Base-by-base conservation (phyloP, 1,139 yeast species). In the Suhomyces chickasaworum region DNA sequence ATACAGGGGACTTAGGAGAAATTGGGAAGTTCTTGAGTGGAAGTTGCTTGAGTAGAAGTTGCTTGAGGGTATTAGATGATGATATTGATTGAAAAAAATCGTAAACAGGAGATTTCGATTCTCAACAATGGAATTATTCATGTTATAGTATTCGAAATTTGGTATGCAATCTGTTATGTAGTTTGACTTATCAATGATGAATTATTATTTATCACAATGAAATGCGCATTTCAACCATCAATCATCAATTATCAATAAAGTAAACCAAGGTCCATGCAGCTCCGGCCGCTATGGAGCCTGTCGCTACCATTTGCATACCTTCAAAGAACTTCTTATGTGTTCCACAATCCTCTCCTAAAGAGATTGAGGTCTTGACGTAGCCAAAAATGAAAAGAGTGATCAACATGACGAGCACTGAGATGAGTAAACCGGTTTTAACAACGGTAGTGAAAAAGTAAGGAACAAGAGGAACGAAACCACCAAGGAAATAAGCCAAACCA, bases 251-350 rank as follows among this genome's bases (percentile, higher is more conserved):
- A 39, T 86, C 96, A 53, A 90, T 84, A 53, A 85, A 69, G 62
- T 84, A 86, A 38, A 93, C 98, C 63, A 91, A 79, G 39, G 83
- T 83, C 97, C 97, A 93, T 17, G 99, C 98, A 21, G 96, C 89
- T 7, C 96, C 96, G 4, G 99, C 99, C 21, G 99, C 99, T 29
- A 87, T 71, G 15, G 97, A 95, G 37, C 99, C 99, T 43, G 89
- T 91, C 17, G 86, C 70, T 47, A 90, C 84, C 98, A 93, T 93
- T 68, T 90, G 96, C 36, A 86, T 47, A 43, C 98, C 98, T 64
- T 90, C 96, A 40, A 72, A 68, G 5, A 86, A 69, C 59, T 89
- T 87, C 58, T 81, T 83, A 50, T 63, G 60, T 8, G 66, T 66
- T 13, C 89, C 78, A 58, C 89, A 82, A 52, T 84, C 91, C 33